Evolutionary conservation across 1,139 yeast genomes (phyloP).

Genomic region (Taphrina flavorubra): DNA sequence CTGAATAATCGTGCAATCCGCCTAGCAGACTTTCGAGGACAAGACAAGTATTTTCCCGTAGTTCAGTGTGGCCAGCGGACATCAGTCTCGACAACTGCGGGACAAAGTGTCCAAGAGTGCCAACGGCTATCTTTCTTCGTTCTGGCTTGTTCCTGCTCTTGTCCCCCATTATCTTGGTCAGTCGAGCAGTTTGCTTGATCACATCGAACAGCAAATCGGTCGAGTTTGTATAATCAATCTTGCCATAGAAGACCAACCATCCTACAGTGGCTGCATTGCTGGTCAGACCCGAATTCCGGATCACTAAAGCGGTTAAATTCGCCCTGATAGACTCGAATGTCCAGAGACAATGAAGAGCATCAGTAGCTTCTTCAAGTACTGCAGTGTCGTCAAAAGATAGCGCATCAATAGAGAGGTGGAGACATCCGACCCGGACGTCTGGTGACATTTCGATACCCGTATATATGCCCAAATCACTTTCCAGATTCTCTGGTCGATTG

Average conservation of each 20-base stretch:
- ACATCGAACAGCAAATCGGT: background rate
- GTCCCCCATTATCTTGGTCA: background rate
- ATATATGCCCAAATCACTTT: background rate
- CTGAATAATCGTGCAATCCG: constrained; percentile 52
- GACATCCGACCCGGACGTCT: background rate
- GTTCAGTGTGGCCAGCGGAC: background rate
- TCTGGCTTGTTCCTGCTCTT: constrained; percentile 24
- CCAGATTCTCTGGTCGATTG: background rate
- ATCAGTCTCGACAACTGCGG: background rate
- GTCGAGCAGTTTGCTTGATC: background rate
- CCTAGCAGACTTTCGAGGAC: constrained; percentile 43
- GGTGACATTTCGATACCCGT: background rate
- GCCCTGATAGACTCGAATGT: background rate
- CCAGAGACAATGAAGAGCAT: constrained; percentile 9
- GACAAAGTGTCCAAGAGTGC: background rate
- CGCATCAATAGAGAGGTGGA: background rate
- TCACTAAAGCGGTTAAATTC: background rate
- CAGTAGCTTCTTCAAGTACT: background rate
- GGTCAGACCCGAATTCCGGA: background rate
- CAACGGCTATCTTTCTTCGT: constrained; percentile 1
- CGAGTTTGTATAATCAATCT: background rate
- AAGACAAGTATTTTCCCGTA: background rate
- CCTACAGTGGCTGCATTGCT: constrained; percentile 3
- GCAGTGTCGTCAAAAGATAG: background rate
- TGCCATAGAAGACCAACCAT: constrained; percentile 23